Evolutionary conservation across 768 basidiomycete genomes (phyloP), one percentile per base, ranked within the genome.

Genomic region (Trichaptum fuscoviolaceum): DNA sequence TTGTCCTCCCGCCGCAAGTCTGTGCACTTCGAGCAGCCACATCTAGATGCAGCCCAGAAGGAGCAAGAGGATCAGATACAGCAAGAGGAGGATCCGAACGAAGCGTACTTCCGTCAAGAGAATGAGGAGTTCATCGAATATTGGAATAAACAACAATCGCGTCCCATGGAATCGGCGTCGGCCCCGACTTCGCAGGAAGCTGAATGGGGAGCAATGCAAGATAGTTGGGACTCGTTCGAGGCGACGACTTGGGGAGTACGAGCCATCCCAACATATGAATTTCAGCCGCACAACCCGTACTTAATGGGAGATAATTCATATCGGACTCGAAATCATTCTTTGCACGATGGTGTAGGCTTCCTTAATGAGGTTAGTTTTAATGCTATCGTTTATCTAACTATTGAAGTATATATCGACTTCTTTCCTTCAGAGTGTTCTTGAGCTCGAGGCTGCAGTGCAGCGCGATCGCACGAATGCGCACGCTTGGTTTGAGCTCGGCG

Each of bases 401-500:
- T 26, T 34, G 42, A 23, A 42, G 69, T 18, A 24, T 36, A 25
- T 36, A 34, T 25, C 42, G 23, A 35, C 42, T 62, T 35, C 57
- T 65, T 67, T 68, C 69, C 20, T 72, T 63, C 77, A 98, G 95
- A 91, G 84, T 70, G 87, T 98, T 9, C 80, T 98, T 34, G 90
- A 95, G 74, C 81, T 94, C 15, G 96, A 99, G 78, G 96, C 96
- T 7, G 84, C 83, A 26, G 95, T 96, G 17, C 93, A 96, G 73
- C 84, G 83, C 57, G 85, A 95, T 71, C 87, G 89, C 68, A 78
- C 75, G 9, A 84, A 91, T 70, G 87, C 91, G 4, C 70, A 77
- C 36, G 90, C 89, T 9, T 99, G 97, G 97, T 96, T 85, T 73
- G 86, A 91, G 70, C 88, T 99, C 63, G 97, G 97, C 26, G 89